A percentile compares a stretch with the other conserved stretches of the same genome.
These are phyloP conservation scores for Coniferiporia weirii DNA, from an alignment of 1,284 basidiomycete genomes.

Conservation along the genomic window DNA sequence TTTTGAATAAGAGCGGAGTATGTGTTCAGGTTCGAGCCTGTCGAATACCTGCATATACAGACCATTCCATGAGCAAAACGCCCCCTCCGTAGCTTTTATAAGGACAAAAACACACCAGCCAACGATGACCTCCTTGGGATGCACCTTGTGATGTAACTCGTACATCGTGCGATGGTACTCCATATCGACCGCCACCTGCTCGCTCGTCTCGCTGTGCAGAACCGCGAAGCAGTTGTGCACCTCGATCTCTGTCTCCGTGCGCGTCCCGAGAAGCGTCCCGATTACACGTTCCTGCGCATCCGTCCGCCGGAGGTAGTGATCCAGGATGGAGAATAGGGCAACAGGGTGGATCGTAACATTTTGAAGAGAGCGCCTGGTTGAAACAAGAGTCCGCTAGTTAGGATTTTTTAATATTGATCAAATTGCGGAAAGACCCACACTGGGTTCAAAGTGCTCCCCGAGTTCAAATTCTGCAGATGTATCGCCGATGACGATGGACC, in stretches of 20 bases:
- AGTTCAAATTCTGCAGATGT: constrained; percentile 46
- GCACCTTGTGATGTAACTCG: constrained; percentile 82
- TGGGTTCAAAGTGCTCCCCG: constrained; percentile 30
- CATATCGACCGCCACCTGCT: constrained; percentile 93
- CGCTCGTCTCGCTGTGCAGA: constrained; percentile 86
- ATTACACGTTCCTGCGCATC: constrained; percentile 87
- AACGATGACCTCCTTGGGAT: constrained; percentile 83
- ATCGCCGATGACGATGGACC: constrained; percentile 64
- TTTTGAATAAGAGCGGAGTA: constrained; percentile 98
- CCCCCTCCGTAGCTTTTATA: not conserved
- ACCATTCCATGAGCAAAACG: constrained; percentile 8
- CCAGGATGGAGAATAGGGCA: constrained; percentile 92
- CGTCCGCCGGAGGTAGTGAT: constrained; percentile 91
- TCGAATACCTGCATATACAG: constrained; percentile 68
- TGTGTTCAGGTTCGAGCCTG: constrained; percentile 85
- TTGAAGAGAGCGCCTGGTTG: constrained; percentile 58
- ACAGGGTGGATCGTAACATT: constrained; percentile 86
- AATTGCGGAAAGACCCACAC: constrained; percentile 25
- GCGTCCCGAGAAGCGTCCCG: constrained; percentile 88
- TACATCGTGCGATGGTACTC: constrained; percentile 94
- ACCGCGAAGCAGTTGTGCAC: constrained; percentile 85
- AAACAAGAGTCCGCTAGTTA: not conserved
- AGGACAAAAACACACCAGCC: constrained; percentile 63
- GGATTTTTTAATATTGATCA: not conserved
- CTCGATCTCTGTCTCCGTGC: constrained; percentile 68